phyloP scores from a whole-genome alignment of 2,329 filamentous ascomycete species.

The Epichloe bromicola region DNA sequence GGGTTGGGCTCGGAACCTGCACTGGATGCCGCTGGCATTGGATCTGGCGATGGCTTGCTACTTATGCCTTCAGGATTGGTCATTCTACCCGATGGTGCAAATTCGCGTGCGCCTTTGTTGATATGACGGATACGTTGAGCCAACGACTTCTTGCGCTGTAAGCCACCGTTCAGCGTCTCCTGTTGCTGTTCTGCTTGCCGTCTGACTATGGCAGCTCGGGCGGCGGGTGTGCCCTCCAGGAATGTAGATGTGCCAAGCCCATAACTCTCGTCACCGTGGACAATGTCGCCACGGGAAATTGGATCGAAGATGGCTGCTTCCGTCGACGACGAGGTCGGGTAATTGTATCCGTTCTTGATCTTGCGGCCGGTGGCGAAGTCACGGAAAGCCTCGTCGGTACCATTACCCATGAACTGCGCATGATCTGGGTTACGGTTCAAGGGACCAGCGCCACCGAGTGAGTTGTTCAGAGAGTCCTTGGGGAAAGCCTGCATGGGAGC shows the following conservation, averaged over 20 bases:
- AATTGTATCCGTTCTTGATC: constrained; percentile 15
- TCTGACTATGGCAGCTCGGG: constrained; percentile 63
- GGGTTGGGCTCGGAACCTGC: constrained; percentile 44
- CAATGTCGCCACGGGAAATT: constrained; percentile 49
- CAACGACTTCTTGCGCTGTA: constrained; percentile 87
- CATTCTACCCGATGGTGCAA: constrained; percentile 44
- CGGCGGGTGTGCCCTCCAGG: constrained; percentile 83
- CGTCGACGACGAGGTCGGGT: constrained; percentile 14
- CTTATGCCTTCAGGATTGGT: constrained; percentile 41
- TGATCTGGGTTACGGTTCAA: constrained; percentile 72
- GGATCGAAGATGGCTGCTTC: constrained; percentile 54
- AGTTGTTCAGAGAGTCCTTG: constrained; percentile 84
- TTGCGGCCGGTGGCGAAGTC: constrained; percentile 50
- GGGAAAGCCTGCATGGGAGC: constrained; percentile 97
- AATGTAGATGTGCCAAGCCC: constrained; percentile 92
- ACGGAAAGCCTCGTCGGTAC: constrained; percentile 70
- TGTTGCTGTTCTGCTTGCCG: constrained; percentile 56
- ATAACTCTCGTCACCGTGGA: constrained; percentile 73
- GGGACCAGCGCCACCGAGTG: constrained; percentile 75
- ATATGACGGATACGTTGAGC: constrained; percentile 84
- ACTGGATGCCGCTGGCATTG: constrained; percentile 20
- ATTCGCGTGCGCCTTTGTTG: constrained; percentile 53
- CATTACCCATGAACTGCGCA: constrained; percentile 70
- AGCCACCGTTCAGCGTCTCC: constrained; percentile 42
- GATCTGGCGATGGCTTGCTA: constrained; percentile 27